Percentiles rank a stretch among this genome's conserved stretches.
These are phyloP conservation scores for Triticum timopheevii DNA, from an alignment of 176 grass and related monocot species.

Conservation along the genomic window DNA sequence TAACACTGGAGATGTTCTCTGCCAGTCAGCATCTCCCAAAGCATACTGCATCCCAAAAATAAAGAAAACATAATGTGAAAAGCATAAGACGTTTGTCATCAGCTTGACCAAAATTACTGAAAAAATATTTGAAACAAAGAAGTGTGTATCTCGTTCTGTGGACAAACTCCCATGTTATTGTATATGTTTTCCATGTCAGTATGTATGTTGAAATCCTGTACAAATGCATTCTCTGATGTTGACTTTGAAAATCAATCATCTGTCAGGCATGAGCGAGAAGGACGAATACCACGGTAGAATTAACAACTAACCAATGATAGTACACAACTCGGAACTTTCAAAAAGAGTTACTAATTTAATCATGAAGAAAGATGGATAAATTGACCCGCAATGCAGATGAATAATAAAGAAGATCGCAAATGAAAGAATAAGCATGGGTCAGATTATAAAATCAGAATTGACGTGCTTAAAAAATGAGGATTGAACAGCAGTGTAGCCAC, in stretches of 20 bases:
- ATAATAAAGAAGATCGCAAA: slow-evolving; percentile 4
- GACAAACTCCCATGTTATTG: slow-evolving; percentile 66
- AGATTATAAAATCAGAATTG: background rate
- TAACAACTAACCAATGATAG: background rate
- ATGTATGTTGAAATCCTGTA: slow-evolving; percentile 45
- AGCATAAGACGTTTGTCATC: background rate
- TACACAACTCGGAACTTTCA: background rate
- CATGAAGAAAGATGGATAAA: background rate
- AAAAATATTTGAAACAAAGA: slow-evolving; percentile 2
- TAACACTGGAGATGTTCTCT: no score
- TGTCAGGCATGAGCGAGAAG: no score
- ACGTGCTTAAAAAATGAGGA: background rate
- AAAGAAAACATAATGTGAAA: background rate
- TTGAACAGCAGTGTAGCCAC: no score
- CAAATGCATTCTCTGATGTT: slow-evolving; percentile 30
- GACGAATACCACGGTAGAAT: no score
- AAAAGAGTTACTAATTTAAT: background rate
- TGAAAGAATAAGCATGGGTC: background rate
- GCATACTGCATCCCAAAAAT: slow-evolving; percentile 11
- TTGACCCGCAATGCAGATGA: background rate
- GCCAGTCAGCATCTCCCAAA: no score
- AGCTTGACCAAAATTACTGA: background rate
- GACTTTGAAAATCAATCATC: no score
- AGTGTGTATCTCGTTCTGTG: slow-evolving; percentile 50
- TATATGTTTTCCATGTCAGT: slow-evolving; percentile 66